These are phyloP conservation scores for Solanum commersonii DNA, from an alignment of 257 asterid species.

Conservation along the genomic window DNA sequence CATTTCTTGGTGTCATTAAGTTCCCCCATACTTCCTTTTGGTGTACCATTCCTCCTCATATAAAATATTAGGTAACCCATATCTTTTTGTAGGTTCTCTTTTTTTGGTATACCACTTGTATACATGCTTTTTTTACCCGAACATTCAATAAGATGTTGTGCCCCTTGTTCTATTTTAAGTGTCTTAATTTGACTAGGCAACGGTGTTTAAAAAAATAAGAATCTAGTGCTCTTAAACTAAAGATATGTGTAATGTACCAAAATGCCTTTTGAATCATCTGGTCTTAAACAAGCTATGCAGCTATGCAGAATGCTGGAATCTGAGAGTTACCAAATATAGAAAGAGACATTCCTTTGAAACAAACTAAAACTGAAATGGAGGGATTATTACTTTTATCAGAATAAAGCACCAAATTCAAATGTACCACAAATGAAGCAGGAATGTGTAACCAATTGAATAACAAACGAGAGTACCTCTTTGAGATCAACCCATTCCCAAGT, in stretches of 20 bases:
- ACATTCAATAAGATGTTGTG: background rate
- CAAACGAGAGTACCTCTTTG: slow-evolving; percentile 55
- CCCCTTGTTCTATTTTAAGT: background rate
- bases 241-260: background rate
- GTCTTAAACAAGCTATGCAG: background rate
- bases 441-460: background rate
- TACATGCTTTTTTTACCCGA: background rate
- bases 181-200: background rate
- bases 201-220: background rate
- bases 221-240: background rate
- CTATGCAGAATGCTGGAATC: background rate
- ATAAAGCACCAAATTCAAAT: background rate
- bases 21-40: background rate
- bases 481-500: slow-evolving; percentile 83
- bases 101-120: background rate
- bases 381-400: background rate
- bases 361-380: background rate
- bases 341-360: background rate
- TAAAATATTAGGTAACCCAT: background rate
- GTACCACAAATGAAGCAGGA: background rate
- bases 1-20: background rate
- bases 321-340: background rate
- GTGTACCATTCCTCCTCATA: background rate
- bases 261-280: background rate
- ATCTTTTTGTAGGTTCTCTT: background rate